Percentiles rank a stretch among this genome's conserved stretches.
Evolutionary conservation across 192 early-diverging fungal species (phyloP).

Genomic region (Coemansia sp.): DNA sequence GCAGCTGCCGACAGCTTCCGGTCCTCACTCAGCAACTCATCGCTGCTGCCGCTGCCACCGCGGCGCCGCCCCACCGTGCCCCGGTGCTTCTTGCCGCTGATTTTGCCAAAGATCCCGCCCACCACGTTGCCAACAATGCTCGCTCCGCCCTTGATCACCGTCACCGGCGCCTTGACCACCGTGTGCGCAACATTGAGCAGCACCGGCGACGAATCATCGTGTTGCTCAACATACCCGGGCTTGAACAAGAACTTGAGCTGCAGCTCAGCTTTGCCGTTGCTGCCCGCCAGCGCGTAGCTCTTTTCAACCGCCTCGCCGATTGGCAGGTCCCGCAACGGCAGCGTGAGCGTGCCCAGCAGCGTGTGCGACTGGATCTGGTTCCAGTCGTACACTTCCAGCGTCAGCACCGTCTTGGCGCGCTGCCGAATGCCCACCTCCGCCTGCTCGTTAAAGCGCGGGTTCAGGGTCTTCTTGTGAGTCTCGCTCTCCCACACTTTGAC

Average conservation of each 20-base stretch:
- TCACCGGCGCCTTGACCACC: conserved; percentile 60
- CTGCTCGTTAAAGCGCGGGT: conserved; percentile 70
- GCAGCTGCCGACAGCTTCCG: conserved; percentile 33
- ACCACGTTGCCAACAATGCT: conserved; percentile 54
- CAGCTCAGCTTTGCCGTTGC: conserved; percentile 48
- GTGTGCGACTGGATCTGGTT: conserved; percentile 68
- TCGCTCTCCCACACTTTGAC: conserved; percentile 70
- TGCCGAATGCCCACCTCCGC: conserved; percentile 61
- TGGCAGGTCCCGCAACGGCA: conserved; percentile 62
- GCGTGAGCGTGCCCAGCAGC: conserved; percentile 56
- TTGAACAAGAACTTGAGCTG: conserved; percentile 62
- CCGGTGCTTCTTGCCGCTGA: conserved; percentile 41
- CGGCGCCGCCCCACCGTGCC: neutral
- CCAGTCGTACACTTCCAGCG: conserved; percentile 76
- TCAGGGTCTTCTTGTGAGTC: conserved; percentile 69
- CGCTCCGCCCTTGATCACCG: conserved; percentile 58
- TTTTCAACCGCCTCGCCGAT: conserved; percentile 52
- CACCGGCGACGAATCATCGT: conserved; percentile 55
- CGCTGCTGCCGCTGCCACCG: conserved; percentile 8
- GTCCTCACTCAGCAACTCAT: conserved; percentile 7
- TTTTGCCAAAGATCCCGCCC: conserved; percentile 42
- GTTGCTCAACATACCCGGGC: conserved; percentile 59
- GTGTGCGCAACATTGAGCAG: conserved; percentile 60
- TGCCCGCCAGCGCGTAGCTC: conserved; percentile 45
- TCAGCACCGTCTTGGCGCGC: conserved; percentile 59